Evolutionary conservation across 768 basidiomycete species (phyloP), one percentile per base, ranked within the genome.

Genomic region (Paxillus rubicundulus): DNA sequence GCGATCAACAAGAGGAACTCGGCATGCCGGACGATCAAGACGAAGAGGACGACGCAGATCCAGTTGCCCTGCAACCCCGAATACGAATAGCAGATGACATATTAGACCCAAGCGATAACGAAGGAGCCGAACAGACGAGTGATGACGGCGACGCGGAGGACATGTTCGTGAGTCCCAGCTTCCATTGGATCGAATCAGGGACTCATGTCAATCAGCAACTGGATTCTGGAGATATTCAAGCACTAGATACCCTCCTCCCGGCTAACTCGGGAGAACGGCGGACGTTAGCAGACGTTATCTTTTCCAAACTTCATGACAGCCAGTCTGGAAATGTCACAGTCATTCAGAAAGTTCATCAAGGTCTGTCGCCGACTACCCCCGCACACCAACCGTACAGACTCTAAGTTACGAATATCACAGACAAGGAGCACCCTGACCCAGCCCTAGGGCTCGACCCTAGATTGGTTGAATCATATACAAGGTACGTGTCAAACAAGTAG

Each of bases 281-380:
- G 68, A 98, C 96, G 2, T 74, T 99, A 28, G 97, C 97, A 28
- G 97, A 99, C 67, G 77, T 98, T n/a, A 99, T 98, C 53, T 92
- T 99, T 65, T 81, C 89, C 21, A 98, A 98, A 72, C 77, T 99
- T 20, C 87, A 95, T 53, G 80, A 77, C 51, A 78, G 74, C 45
- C 83, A 86, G 56, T 68, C 77, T 4, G 74, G 75, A 41, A 75
- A 79, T 36, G 68, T 82, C 8, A 77, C 80, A 9, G 73, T 79
- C 27, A 82, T 85, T 49, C 79, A 80, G 65, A 83, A 82, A 60
- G 78, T 82, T 8, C 76, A 78, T 24, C 83, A 80, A 77, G 82
- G 85, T 83, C 50, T 24, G 48, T 53, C 21, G 20, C 16, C 41
- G 28, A 14, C 20, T 33, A 32, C 41, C 20, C 30, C 21, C 49